Conservation (phyloP, 352 stramenopile species). For the Globisporangium splendens region DNA sequence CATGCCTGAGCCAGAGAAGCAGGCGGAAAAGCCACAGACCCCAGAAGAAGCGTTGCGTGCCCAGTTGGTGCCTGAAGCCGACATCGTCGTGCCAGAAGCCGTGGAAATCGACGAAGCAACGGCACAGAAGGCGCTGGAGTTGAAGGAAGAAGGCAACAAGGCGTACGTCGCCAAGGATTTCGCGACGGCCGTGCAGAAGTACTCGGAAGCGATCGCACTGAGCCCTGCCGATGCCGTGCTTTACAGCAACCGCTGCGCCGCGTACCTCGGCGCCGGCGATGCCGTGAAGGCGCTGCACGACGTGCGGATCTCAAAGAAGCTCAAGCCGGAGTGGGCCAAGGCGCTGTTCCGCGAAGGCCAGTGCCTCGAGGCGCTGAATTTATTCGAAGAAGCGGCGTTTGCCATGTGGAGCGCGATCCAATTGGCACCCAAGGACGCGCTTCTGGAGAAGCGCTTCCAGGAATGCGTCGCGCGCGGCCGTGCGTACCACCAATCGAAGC, state of each 20-base stretch:
- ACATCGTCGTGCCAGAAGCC: conserved; percentile 41
- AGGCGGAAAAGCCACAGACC: conserved; percentile 18
- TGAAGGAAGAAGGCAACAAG: conserved; percentile 74
- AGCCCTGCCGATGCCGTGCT: conserved; percentile 55
- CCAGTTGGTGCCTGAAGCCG: conserved; percentile 37
- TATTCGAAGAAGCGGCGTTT: conserved; percentile 72
- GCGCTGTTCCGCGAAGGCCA: conserved; percentile 81
- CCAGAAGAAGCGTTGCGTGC: conserved; percentile 35
- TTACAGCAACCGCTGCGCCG: conserved; percentile 83
- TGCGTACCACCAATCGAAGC: conserved; percentile 27
- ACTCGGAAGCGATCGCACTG: conserved; percentile 62
- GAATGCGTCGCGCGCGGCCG: conserved; percentile 71
- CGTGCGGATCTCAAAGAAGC: conserved; percentile 74
- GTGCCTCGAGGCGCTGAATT: conserved; percentile 67
- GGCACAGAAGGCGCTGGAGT: conserved; percentile 30
- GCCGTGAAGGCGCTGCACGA: conserved; percentile 71
- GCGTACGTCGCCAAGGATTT: conserved; percentile 70
- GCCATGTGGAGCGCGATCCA: conserved; percentile 76
- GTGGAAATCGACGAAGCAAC: conserved; percentile 37
- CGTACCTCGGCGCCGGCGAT: conserved; percentile 50
- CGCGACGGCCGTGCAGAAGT: conserved; percentile 38
- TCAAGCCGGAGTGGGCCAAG: conserved; percentile 82
- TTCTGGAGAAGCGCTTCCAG: conserved; percentile 81
- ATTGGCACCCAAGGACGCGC: conserved; percentile 63
- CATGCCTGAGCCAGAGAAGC: conserved; percentile 1